Evolutionary conservation across 306 rosid genomes (phyloP).

Genomic region (Ormosia semicastrata): DNA sequence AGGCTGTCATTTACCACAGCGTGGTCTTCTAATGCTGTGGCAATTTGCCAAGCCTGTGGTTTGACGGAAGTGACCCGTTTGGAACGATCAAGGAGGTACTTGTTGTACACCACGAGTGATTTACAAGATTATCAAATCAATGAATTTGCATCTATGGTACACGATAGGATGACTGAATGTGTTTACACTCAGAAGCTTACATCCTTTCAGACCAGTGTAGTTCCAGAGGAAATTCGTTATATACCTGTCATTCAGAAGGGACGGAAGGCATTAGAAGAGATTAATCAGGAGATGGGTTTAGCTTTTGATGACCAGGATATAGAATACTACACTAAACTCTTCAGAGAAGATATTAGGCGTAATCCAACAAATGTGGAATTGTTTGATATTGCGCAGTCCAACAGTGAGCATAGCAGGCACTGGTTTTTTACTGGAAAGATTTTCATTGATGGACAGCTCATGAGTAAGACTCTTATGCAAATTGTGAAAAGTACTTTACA

Average conservation of each 20-base stretch:
- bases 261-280: conserved; percentile 78
- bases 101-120: conserved; percentile 48
- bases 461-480: conserved; percentile 82
- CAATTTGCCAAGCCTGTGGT: conserved; percentile 86
- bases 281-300: conserved; percentile 78
- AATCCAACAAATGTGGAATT: conserved; percentile 85
- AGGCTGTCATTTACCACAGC: conserved; percentile 89
- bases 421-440: conserved; percentile 92
- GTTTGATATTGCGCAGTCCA: conserved; percentile 93
- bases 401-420: conserved; percentile 90
- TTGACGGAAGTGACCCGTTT: conserved; percentile 77
- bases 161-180: conserved; percentile 93
- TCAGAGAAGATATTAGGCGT: conserved; percentile 73
- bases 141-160: conserved; percentile 75
- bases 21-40: conserved; percentile 91
- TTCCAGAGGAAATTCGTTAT: conserved; percentile 62
- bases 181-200: conserved; percentile 59
- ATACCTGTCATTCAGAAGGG: conserved; percentile 85
- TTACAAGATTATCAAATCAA: conserved; percentile 54
- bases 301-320: conserved; percentile 95
- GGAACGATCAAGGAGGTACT: conserved; percentile 89
- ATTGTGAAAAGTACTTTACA: conserved; percentile 87
- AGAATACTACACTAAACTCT: conserved; percentile 74
- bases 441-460: conserved; percentile 63
- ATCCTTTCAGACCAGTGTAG: conserved; percentile 62